Percentiles rank a stretch among this genome's conserved stretches.
phyloP scores from a whole-genome alignment of 768 basidiomycete genomes.

The Neoboletus subvelutipes region DNA sequence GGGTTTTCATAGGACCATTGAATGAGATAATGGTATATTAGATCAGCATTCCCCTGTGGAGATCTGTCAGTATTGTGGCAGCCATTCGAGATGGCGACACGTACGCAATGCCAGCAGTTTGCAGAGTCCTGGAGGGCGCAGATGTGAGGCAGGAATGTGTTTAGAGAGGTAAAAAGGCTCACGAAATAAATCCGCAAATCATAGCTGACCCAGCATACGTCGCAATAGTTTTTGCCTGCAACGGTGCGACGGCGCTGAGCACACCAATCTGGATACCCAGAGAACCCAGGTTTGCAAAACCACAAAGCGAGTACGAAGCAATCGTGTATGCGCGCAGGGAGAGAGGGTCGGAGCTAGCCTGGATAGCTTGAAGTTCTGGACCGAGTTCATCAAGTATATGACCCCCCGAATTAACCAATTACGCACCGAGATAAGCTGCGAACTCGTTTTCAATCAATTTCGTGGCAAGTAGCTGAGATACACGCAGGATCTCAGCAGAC shows the following conservation, averaged over 20 bases:
- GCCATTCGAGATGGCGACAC: constrained; percentile 22
- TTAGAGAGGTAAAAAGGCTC: not conserved
- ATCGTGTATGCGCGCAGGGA: constrained; percentile 77
- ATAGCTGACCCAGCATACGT: constrained; percentile 66
- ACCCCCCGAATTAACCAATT: not conserved
- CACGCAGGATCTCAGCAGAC: constrained; percentile 73
- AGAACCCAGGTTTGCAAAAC: constrained; percentile 86
- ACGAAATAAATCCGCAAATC: constrained; percentile 67
- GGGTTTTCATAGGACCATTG: not conserved
- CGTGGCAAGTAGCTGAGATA: constrained; percentile 78
- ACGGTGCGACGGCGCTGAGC: constrained; percentile 65
- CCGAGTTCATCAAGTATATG: not conserved
- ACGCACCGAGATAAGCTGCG: constrained; percentile 59
- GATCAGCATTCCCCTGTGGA: constrained; percentile 46
- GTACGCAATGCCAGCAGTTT: constrained; percentile 59
- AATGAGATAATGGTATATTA: constrained; percentile 27
- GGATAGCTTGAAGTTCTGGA: constrained; percentile 44
- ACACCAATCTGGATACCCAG: constrained; percentile 87
- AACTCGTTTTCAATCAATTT: constrained; percentile 91
- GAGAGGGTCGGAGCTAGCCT: constrained; percentile 51
- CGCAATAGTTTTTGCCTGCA: constrained; percentile 69
- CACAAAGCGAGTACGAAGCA: constrained; percentile 84
- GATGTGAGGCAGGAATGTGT: not conserved
- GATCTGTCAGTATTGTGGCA: constrained; percentile 17
- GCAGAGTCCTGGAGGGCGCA: constrained; percentile 40